phyloP scores from a whole-genome alignment of 768 basidiomycete genomes.

The Termitomyces titanicus region DNA sequence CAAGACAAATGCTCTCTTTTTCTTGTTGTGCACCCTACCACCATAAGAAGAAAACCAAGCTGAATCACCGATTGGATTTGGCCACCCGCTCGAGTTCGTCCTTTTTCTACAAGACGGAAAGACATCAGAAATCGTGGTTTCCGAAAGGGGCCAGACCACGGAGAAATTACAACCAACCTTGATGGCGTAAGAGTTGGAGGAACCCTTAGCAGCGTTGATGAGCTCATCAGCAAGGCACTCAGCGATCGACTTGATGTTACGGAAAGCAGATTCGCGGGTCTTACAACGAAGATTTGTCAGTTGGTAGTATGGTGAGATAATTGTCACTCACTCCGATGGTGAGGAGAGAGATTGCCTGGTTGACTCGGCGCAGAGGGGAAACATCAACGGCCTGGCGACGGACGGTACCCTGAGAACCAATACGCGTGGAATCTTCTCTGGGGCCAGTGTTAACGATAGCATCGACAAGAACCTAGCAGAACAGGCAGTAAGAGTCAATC shows the following conservation, averaged over 20 bases:
- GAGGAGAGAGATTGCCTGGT: constrained; percentile 93
- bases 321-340: constrained; percentile 84
- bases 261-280: constrained; percentile 99
- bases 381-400: constrained; percentile 99
- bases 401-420: constrained; percentile 99
- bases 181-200: constrained; percentile 99
- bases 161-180: constrained; percentile 55
- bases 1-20: constrained; percentile 12
- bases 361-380: constrained; percentile 95
- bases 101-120: constrained; percentile 67
- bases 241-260: constrained; percentile 98
- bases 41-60: constrained; percentile 11
- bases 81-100: constrained; percentile 99
- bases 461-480: constrained; percentile 81
- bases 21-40: constrained; percentile 11
- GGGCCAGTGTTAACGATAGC: constrained; percentile 99
- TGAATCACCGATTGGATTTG: constrained; percentile 97
- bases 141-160: background rate
- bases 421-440: constrained; percentile 99
- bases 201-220: constrained; percentile 99
- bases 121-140: constrained; percentile 6
- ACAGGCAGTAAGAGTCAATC: constrained; percentile 1
- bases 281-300: constrained; percentile 25
- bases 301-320: background rate
- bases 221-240: constrained; percentile 99